phyloP scores from a whole-genome alignment of 495 filamentous ascomycete species.

The Trichodelitschia bisporula region DNA sequence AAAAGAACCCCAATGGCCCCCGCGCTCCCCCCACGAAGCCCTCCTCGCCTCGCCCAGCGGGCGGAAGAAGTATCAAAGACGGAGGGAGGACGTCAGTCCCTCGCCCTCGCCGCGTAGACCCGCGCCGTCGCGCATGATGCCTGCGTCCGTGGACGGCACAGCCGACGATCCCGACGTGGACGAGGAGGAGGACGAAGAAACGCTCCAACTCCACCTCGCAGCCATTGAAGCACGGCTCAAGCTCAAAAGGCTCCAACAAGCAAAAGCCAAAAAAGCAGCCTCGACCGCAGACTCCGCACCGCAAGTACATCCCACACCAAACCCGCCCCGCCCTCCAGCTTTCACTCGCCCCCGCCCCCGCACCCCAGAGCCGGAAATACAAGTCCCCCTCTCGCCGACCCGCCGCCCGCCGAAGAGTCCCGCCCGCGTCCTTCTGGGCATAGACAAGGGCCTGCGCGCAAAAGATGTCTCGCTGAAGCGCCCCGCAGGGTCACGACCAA shows the following conservation, averaged over 20 bases:
- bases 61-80: conserved; percentile 29
- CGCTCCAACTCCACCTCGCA: conserved; percentile 52
- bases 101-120: conserved; percentile 27
- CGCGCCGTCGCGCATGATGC: conserved; percentile 1
- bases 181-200: conserved; percentile 78
- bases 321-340: too few relatives aligned
- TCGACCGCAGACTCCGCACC: conserved; percentile 3
- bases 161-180: conserved; percentile 19
- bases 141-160: background rate
- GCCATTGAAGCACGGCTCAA: conserved; percentile 73
- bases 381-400: conserved; percentile 66
- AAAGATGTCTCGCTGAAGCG: conserved; percentile 67
- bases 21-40: conserved; percentile 62
- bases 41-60: conserved; percentile 63
- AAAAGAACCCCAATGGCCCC: conserved; percentile 48
- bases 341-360: too few relatives aligned
- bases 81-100: conserved; percentile 4
- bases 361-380: conserved; percentile 24
- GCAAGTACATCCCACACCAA: too few relatives aligned
- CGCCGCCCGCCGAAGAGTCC: conserved; percentile 37
- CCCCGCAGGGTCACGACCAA: too few relatives aligned
- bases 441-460: conserved; percentile 68
- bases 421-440: conserved; percentile 55
- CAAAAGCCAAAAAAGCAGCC: conserved; percentile 14
- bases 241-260: conserved; percentile 48